Conservation (phyloP, 2,329 filamentous ascomycete species). For the Fusarium sp. region DNA sequence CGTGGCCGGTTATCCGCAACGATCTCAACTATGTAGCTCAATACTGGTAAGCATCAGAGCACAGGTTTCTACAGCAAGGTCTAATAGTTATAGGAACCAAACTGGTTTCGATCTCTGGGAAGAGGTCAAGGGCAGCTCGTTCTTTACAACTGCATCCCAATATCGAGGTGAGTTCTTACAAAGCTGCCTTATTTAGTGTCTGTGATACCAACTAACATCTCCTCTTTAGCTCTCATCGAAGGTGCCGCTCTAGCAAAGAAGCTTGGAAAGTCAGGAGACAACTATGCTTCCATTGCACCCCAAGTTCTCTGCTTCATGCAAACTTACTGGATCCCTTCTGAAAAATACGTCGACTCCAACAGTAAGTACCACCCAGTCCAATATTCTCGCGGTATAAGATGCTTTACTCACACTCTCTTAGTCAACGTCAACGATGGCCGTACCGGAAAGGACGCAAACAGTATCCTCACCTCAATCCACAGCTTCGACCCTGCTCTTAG, state of each 20-base stretch:
- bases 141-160: slow-evolving; percentile 80
- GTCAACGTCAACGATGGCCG: slow-evolving; percentile 72
- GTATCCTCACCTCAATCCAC: slow-evolving; percentile 74
- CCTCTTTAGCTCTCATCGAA: slow-evolving; percentile 67
- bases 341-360: slow-evolving; percentile 76
- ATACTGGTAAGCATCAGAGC: slow-evolving; percentile 67
- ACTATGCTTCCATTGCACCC: slow-evolving; percentile 75
- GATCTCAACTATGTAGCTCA: slow-evolving; percentile 81
- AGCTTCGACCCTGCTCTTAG: slow-evolving; percentile 75
- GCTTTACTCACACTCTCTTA: slow-evolving; percentile 33
- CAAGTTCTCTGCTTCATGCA: slow-evolving; percentile 81
- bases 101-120: slow-evolving; percentile 86
- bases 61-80: background rate
- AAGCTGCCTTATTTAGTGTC: background rate
- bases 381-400: background rate
- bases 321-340: slow-evolving; percentile 75
- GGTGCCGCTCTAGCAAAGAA: slow-evolving; percentile 75
- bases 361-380: slow-evolving; percentile 54
- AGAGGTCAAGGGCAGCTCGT: slow-evolving; percentile 80
- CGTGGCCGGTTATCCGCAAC: slow-evolving; percentile 82
- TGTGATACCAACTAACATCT: slow-evolving; percentile 6
- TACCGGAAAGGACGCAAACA: slow-evolving; percentile 79
- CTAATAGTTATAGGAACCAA: slow-evolving; percentile 59
- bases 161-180: slow-evolving; percentile 67
- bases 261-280: slow-evolving; percentile 70